phyloP scores from a whole-genome alignment of 1,284 basidiomycete genomes.

The Abortiporus biennis region DNA sequence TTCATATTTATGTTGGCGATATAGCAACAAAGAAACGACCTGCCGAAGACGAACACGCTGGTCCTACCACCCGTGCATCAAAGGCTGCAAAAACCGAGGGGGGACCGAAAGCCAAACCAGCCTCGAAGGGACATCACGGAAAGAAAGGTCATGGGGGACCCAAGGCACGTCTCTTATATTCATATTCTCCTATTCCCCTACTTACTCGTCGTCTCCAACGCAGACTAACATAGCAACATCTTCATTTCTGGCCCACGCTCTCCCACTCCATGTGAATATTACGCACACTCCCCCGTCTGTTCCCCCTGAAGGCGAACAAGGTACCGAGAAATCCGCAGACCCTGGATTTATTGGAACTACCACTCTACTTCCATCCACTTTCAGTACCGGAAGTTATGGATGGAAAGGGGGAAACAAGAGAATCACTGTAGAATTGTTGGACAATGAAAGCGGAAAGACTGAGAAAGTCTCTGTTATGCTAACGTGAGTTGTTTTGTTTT shows the following conservation, averaged over 20 bases:
- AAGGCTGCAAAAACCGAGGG: conserved; percentile 44
- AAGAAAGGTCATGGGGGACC: conserved; percentile 38
- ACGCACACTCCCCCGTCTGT: conserved; percentile 59
- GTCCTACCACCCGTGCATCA: conserved; percentile 35
- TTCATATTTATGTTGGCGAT: too few species aligned
- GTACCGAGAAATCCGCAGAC: conserved; percentile 33
- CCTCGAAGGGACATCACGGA: conserved; percentile 15
- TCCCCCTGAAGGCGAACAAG: conserved; percentile 23
- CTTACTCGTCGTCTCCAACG: not conserved
- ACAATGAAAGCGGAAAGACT: conserved; percentile 42
- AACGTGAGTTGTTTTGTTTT: conserved; percentile 41
- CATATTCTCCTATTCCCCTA: not conserved
- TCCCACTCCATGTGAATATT: conserved; percentile 61
- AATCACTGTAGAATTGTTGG: conserved; percentile 56
- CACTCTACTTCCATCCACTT: conserved; percentile 50
- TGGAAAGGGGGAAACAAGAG: conserved; percentile 77
- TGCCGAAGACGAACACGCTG: conserved; percentile 33
- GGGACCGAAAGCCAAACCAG: conserved; percentile 13
- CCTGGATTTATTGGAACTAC: conserved; percentile 56
- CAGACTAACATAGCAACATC: conserved; percentile 41
- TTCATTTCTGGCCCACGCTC: conserved; percentile 57
- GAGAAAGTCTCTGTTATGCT: conserved; percentile 72
- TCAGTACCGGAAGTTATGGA: conserved; percentile 71
- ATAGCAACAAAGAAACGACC: conserved; percentile 40
- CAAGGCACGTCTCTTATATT: conserved; percentile 32